phyloP scores from a whole-genome alignment of 1,284 basidiomycete species.

The Trametes polyzona region DNA sequence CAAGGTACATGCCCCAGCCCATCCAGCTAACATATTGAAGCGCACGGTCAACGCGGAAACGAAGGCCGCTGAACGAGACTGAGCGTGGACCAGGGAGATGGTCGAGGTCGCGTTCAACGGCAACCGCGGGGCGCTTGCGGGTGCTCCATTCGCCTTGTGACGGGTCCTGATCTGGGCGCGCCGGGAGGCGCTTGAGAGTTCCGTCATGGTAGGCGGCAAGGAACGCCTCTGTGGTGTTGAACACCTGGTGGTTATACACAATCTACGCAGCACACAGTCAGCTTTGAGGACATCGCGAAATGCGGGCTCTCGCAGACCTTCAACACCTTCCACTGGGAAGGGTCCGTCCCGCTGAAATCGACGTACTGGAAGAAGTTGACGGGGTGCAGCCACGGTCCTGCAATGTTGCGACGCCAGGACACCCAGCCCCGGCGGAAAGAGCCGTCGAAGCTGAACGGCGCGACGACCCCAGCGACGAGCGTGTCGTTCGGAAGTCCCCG shows the following conservation, averaged over 20 bases:
- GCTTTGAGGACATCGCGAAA: not conserved
- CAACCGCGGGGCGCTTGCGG: conserved; percentile 43
- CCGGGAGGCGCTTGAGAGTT: conserved; percentile 48
- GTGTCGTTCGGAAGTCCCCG: conserved; percentile 48
- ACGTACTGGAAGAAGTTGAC: conserved; percentile 61
- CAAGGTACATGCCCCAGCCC: conserved; percentile 64
- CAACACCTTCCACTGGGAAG: conserved; percentile 51
- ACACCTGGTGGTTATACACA: conserved; percentile 64
- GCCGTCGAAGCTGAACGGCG: conserved; percentile 64
- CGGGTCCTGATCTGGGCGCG: conserved; percentile 38
- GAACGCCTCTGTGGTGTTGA: conserved; percentile 51
- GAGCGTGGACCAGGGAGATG: conserved; percentile 63
- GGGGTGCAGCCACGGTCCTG: conserved; percentile 57
- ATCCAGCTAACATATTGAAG: conserved; percentile 66
- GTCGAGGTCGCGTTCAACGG: conserved; percentile 55
- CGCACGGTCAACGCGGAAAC: conserved; percentile 58
- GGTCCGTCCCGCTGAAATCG: conserved; percentile 60
- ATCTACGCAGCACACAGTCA: conserved; percentile 37
- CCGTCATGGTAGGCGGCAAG: conserved; percentile 55
- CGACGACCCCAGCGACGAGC: conserved; percentile 46
- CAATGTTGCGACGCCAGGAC: conserved; percentile 49
- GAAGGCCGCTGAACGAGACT: conserved; percentile 59
- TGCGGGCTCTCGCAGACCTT: conserved; percentile 40
- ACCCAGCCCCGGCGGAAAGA: conserved; percentile 59
- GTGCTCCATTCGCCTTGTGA: conserved; percentile 47